phyloP scores from a whole-genome alignment of 73 alveolate genomes.

The Uronychia setigera region DNA sequence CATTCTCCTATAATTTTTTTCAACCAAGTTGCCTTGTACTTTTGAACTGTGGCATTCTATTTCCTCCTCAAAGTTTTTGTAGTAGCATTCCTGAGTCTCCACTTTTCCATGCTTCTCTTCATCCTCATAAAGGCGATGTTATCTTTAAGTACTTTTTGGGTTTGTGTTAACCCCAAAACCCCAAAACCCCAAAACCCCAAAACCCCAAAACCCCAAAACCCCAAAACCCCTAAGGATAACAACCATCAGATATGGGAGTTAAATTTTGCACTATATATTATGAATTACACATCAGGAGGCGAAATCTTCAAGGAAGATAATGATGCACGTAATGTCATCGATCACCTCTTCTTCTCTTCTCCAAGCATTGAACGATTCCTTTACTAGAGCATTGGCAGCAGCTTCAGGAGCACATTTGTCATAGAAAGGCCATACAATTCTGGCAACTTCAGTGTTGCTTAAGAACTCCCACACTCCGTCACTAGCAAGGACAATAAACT shows the following conservation, averaged over 20 bases:
- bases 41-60: slow-evolving; percentile 7
- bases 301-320: slow-evolving; percentile 30
- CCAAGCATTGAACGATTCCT: slow-evolving; percentile 32
- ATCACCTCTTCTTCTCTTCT: slow-evolving; percentile 7
- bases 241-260: no score
- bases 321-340: slow-evolving; percentile 27
- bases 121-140: slow-evolving; percentile 20
- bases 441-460: slow-evolving; percentile 18
- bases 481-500: slow-evolving; percentile 17
- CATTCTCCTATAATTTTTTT: slow-evolving; percentile 3
- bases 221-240: no score
- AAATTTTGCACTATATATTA: slow-evolving; percentile 14
- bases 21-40: not conserved
- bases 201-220: no score
- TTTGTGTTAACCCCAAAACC: no score
- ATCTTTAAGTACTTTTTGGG: slow-evolving; percentile 12
- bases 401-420: slow-evolving; percentile 17
- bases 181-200: no score
- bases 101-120: slow-evolving; percentile 14
- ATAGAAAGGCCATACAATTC: slow-evolving; percentile 15
- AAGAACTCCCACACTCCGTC: slow-evolving; percentile 56
- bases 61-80: slow-evolving; percentile 42
- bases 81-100: slow-evolving; percentile 27
- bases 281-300: slow-evolving; percentile 1
- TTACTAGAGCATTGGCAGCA: slow-evolving; percentile 37